Percentiles rank a stretch among this genome's conserved stretches.
Conservation (phyloP, 2,329 filamentous ascomycete species). For the Aschersonia sp. region DNA sequence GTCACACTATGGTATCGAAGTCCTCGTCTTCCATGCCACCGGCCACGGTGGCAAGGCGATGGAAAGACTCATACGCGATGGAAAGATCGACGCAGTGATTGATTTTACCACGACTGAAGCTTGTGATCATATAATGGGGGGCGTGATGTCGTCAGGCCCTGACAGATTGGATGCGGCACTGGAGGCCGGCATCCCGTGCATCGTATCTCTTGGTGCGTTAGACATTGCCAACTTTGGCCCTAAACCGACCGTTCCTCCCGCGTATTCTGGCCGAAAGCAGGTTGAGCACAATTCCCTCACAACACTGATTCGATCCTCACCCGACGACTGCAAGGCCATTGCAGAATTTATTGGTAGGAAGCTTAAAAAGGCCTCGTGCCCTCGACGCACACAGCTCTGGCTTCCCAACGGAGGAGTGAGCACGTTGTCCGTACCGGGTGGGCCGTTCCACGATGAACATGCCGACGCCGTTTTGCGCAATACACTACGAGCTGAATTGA, state of each 20-base stretch:
- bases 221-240: slow-evolving; percentile 55
- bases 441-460: slow-evolving; percentile 33
- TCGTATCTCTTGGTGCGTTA: slow-evolving; percentile 34
- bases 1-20: slow-evolving; percentile 31
- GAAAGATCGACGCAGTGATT: slow-evolving; percentile 47
- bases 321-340: slow-evolving; percentile 40
- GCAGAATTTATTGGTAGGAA: slow-evolving; percentile 41
- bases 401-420: slow-evolving; percentile 48
- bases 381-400: slow-evolving; percentile 36
- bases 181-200: slow-evolving; percentile 38
- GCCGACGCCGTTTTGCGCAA: slow-evolving; percentile 37
- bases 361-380: slow-evolving; percentile 25
- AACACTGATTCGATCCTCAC: slow-evolving; percentile 49
- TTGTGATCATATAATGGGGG: slow-evolving; percentile 47
- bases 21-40: slow-evolving; percentile 56
- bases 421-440: slow-evolving; percentile 37
- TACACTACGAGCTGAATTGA: slow-evolving; percentile 31
- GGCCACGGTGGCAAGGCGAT: slow-evolving; percentile 54
- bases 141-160: slow-evolving; percentile 45
- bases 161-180: slow-evolving; percentile 42
- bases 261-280: slow-evolving; percentile 34
- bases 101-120: slow-evolving; percentile 63
- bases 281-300: slow-evolving; percentile 52
- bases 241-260: slow-evolving; percentile 35
- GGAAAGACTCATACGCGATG: slow-evolving; percentile 47